Conservation (phyloP, 441 rosid genomes). For the Jatropha multifida region DNA sequence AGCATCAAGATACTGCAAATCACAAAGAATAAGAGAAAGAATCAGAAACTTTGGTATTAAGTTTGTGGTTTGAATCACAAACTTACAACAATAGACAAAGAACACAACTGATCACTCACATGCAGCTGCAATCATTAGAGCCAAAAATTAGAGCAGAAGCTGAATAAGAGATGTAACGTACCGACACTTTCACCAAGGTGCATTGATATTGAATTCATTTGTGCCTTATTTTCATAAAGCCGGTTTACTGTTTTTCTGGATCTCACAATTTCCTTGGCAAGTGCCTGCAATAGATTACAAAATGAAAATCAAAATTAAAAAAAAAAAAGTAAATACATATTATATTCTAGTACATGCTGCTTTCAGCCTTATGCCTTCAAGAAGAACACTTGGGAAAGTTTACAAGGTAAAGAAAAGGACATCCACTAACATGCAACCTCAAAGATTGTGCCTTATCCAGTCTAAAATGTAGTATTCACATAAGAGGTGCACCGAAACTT, state of each 20-base stretch:
- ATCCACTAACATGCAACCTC: neutral
- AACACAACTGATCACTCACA: neutral
- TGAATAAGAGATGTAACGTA: constrained; percentile 36
- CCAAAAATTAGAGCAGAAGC: constrained; percentile 4
- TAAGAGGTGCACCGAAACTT: neutral
- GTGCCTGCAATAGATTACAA: constrained; percentile 50
- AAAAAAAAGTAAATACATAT: neutral
- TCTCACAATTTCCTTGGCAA: constrained; percentile 80
- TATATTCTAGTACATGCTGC: neutral
- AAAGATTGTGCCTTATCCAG: neutral
- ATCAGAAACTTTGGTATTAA: no score
- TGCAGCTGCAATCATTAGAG: neutral
- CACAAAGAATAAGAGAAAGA: neutral
- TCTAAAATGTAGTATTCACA: neutral
- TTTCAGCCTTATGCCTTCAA: no score
- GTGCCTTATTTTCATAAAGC: constrained; percentile 85
- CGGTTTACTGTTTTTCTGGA: constrained; percentile 85
- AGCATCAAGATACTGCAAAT: neutral
- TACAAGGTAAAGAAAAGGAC: neutral
- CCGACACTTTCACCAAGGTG: constrained; percentile 98
- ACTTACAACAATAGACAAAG: neutral
- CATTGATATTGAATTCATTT: constrained; percentile 93
- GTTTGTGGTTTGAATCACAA: neutral
- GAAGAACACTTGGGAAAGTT: neutral
- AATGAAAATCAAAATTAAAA: neutral